Base-by-base conservation (phyloP, 805 yeast genomes). In the Kazachstania kunashirensis region DNA sequence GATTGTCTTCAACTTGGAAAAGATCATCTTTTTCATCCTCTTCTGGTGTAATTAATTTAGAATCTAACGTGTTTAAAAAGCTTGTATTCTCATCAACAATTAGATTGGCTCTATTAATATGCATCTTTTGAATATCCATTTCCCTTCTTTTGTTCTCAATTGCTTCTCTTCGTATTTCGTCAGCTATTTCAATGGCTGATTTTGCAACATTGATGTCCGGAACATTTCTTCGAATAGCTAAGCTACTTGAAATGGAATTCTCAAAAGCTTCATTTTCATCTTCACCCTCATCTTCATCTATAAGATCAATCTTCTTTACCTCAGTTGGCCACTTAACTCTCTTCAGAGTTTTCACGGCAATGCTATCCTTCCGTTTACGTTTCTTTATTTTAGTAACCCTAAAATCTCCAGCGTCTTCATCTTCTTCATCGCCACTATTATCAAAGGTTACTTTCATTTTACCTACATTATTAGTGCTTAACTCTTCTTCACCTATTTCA, bases 51-150 rank as follows among this genome's bases (percentile, higher is more conserved):
- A 25, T 19, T 10, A 14, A 5, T 13, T n/a, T 34, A 16, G 34
- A 17, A 25, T 46, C 41, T 12, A 57, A 29, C 2, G 49, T 47
- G 13, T 49, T 48, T 10, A 57, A 41, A 36, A 58, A 57, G 13
- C 41, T 39, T 1, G 55, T 53, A 1, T 70, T 70, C 17, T 63
- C 70, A 45, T 71, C 70, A 17, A 68, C 52, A 1, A 64, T 57
- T 17, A 66, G 10, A 7, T 21, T 23, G 19, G 7, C 50, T 55
- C 5, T 52, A 36, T 35, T n/a, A 23, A 13, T 33, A 31, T 27
- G 40, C 49, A 43, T 31, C 39, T 45, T 41, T 41, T 39, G 33
- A 3, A 42, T 30, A 11, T 45, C 49, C 31, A 47, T 17, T 11
- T 45, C 43, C 2, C 49, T 44, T 11, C 39, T 37, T 34, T 49